A percentile compares a stretch with the other conserved stretches of the same genome.
Conservation (phyloP, 139 green algal species). For the Axilococcus clingmanii region DNA sequence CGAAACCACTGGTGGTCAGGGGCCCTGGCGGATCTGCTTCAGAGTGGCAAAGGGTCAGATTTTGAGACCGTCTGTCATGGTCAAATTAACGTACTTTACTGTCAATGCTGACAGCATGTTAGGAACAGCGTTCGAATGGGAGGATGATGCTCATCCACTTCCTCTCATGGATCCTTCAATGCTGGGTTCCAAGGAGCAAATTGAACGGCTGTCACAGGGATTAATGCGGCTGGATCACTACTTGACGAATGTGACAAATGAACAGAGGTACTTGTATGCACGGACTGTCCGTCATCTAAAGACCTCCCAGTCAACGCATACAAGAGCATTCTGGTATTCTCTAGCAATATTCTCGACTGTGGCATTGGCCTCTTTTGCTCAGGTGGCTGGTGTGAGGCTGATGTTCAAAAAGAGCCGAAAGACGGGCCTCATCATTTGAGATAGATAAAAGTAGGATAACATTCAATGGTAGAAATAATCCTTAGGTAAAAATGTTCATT, state of each 20-base stretch:
- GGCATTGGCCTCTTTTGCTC: slow-evolving; percentile 14
- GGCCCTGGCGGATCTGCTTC: slow-evolving; percentile 31
- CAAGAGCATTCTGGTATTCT: slow-evolving; percentile 25
- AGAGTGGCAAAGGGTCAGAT: slow-evolving; percentile 19
- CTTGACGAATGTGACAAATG: slow-evolving; percentile 27
- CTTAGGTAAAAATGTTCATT: too few species aligned
- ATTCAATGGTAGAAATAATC: too few species aligned
- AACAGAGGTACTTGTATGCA: slow-evolving; percentile 27
- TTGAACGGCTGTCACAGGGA: slow-evolving; percentile 16
- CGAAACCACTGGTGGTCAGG: background rate
- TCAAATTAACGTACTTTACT: slow-evolving; percentile 31
- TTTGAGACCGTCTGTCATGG: slow-evolving; percentile 29
- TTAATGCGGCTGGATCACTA: slow-evolving; percentile 29
- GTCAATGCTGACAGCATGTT: slow-evolving; percentile 18
- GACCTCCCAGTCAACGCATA: slow-evolving; percentile 19
- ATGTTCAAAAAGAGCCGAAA: slow-evolving; percentile 18
- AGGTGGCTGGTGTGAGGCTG: slow-evolving; percentile 6
- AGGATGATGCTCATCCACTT: slow-evolving; percentile 7
- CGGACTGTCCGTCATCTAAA: slow-evolving; percentile 26
- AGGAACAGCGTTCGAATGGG: slow-evolving; percentile 1
- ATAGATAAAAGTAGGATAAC: too few species aligned
- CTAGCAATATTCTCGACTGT: slow-evolving; percentile 18
- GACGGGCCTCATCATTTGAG: too few species aligned
- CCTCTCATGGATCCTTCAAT: background rate
- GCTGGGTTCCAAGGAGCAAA: slow-evolving; percentile 20